Percentiles rank a stretch among this genome's conserved stretches.
phyloP scores from a whole-genome alignment of 768 basidiomycete genomes.

The Tylopilus rubrobrunneus region DNA sequence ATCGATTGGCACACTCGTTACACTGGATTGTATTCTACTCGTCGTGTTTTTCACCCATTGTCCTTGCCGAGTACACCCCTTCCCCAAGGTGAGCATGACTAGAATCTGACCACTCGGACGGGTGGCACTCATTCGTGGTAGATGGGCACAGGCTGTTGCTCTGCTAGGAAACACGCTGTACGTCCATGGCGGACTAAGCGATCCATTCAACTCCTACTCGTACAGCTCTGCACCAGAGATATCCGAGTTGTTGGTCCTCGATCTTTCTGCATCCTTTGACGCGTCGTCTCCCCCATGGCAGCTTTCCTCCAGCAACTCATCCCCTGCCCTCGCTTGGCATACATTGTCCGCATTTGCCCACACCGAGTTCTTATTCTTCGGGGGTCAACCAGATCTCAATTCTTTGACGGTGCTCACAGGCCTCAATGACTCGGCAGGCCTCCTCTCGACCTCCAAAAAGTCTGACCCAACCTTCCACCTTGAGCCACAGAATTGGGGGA shows the following conservation, averaged over 20 bases:
- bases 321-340: conserved; percentile 74
- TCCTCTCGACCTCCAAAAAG: conserved; percentile 44
- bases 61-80: conserved; percentile 23
- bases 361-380: conserved; percentile 59
- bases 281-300: conserved; percentile 67
- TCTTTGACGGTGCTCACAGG: conserved; percentile 48
- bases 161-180: conserved; percentile 57
- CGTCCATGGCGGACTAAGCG: conserved; percentile 80
- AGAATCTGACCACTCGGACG: background rate
- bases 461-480: conserved; percentile 43
- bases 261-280: conserved; percentile 57
- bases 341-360: conserved; percentile 64
- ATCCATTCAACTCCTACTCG: conserved; percentile 60
- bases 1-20: conserved; percentile 10
- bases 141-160: conserved; percentile 81
- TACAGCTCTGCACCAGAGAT: conserved; percentile 74
- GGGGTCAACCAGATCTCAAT: conserved; percentile 67
- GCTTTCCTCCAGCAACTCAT: conserved; percentile 46
- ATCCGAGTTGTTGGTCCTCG: conserved; percentile 67
- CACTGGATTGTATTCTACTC: conserved; percentile 2
- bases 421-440: conserved; percentile 57
- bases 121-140: conserved; percentile 28
- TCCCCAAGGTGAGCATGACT: conserved; percentile 20
- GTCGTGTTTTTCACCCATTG: conserved; percentile 14
- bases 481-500: conserved; percentile 51